A percentile compares a stretch with the other conserved stretches of the same genome.
phyloP scores from a whole-genome alignment of 148 eudicot species.

The Gaultheria prostrata region DNA sequence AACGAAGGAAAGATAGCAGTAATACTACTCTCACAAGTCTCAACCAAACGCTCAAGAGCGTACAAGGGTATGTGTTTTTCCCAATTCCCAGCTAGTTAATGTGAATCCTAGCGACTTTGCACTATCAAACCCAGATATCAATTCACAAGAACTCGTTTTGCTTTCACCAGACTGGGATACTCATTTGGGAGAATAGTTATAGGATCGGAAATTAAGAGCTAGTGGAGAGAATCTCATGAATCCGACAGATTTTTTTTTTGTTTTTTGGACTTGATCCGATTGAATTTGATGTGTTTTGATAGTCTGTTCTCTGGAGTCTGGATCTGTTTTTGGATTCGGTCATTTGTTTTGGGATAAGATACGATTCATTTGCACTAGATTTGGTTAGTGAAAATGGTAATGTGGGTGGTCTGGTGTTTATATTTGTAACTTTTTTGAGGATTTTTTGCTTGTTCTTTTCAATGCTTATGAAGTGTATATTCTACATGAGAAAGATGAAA shows the following conservation, averaged over 20 bases:
- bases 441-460: not conserved
- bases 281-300: conserved; percentile 7
- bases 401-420: not conserved
- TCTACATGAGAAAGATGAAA: not conserved
- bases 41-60: conserved; percentile 74
- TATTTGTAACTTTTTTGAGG: not conserved
- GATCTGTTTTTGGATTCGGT: not conserved
- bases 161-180: conserved; percentile 17
- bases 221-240: conserved; percentile 1
- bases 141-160: not conserved
- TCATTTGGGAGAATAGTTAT: conserved; percentile 21
- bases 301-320: not conserved
- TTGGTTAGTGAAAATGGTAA: not conserved
- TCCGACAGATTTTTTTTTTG: no score
- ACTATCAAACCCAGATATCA: conserved; percentile 2
- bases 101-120: not conserved
- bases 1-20: conserved; percentile 22
- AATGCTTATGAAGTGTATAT: not conserved
- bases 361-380: conserved; percentile 10
- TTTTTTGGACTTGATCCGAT: no score
- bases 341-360: not conserved
- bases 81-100: not conserved
- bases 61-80: conserved; percentile 61
- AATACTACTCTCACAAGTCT: conserved; percentile 27
- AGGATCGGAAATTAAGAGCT: not conserved